Conservation (phyloP, 306 rosid species). For the Fragaria nilgerrensis region DNA sequence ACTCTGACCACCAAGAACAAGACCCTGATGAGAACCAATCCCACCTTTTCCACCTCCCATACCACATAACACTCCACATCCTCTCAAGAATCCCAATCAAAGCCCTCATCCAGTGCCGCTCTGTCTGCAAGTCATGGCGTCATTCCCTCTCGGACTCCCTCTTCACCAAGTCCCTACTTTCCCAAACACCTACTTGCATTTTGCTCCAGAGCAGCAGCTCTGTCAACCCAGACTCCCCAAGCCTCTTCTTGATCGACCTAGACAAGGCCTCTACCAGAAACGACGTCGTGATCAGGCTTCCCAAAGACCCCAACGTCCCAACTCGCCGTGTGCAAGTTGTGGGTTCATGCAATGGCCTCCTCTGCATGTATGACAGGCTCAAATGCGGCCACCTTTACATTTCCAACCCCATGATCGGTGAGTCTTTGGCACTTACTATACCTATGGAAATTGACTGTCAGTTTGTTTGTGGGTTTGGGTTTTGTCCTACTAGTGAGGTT, state of each 20-base stretch:
- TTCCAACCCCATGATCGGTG: slow-evolving; percentile 2
- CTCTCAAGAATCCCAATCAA: neutral
- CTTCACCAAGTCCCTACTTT: too few species aligned
- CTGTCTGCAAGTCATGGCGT: too few species aligned
- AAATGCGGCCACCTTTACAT: neutral
- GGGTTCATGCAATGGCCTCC: slow-evolving; percentile 7
- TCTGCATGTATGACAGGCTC: neutral
- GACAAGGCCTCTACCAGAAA: neutral
- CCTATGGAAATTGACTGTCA: neutral
- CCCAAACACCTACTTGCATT: neutral
- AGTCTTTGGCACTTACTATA: neutral
- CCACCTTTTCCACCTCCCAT: neutral
- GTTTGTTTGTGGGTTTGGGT: slow-evolving; percentile 4
- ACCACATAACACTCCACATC: neutral
- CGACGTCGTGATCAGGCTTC: neutral
- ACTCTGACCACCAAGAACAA: neutral
- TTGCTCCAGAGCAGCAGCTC: slow-evolving; percentile 1
- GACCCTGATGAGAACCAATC: neutral
- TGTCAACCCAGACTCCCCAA: neutral
- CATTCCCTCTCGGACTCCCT: too few species aligned
- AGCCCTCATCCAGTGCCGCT: too few species aligned
- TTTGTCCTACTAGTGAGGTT: neutral
- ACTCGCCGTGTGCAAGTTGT: neutral
- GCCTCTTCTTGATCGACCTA: slow-evolving; percentile 9
- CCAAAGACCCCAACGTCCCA: neutral